phyloP scores from a whole-genome alignment of 2,329 filamentous ascomycete genomes.

The Colletotrichum nymphaeae region DNA sequence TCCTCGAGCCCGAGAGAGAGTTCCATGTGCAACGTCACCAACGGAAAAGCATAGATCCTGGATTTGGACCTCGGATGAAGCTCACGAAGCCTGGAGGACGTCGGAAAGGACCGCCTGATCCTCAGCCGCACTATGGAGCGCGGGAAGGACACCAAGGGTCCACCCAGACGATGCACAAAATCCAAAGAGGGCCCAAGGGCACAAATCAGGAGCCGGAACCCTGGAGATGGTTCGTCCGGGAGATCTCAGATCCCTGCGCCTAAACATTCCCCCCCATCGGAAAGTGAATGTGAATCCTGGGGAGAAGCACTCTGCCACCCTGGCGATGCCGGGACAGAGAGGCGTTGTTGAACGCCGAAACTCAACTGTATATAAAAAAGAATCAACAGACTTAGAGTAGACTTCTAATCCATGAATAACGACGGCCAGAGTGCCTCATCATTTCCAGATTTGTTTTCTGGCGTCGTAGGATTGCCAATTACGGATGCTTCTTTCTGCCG shows the following conservation, averaged over 20 bases:
- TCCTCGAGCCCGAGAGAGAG: not conserved
- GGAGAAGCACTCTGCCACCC: not conserved
- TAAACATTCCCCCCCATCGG: not conserved
- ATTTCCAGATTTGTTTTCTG: not conserved
- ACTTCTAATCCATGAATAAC: conserved; percentile 1
- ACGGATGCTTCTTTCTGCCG: not conserved
- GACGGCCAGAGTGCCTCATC: not conserved
- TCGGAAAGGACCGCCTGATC: not conserved
- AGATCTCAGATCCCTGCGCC: not conserved
- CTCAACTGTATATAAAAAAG: not conserved
- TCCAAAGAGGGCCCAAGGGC: not conserved
- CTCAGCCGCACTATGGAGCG: not conserved
- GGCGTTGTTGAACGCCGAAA: not conserved
- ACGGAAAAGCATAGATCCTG: not conserved
- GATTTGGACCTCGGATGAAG: not conserved
- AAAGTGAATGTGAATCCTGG: not conserved
- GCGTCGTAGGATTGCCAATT: not conserved
- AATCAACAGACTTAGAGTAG: not conserved
- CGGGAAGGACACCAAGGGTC: not conserved
- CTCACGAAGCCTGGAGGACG: not conserved
- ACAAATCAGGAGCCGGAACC: too few relatives aligned
- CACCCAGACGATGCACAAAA: not conserved
- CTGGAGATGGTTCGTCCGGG: not conserved
- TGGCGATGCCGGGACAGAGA: not conserved
- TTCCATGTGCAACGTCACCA: not conserved